Conservation (phyloP, 78 protist genomes). For the Guillardia theta region DNA sequence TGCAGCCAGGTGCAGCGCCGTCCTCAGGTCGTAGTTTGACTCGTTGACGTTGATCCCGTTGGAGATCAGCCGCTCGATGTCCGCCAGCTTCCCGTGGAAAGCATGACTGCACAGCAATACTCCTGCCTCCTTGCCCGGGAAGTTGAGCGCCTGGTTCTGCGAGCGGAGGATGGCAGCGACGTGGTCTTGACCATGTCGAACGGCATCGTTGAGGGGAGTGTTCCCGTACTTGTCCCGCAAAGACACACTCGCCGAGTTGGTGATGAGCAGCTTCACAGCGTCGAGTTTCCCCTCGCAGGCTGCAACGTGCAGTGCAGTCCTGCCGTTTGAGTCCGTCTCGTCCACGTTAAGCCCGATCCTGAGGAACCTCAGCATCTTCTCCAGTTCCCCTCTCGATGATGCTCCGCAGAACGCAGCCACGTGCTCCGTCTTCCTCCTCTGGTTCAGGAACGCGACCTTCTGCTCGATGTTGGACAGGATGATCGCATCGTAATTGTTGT, state of each 20-base stretch:
- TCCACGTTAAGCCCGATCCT: neutral
- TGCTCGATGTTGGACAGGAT: neutral
- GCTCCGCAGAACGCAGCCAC: neutral
- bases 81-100: neutral
- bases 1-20: neutral
- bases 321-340: slow-evolving; percentile 64
- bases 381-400: neutral
- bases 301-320: slow-evolving; percentile 76
- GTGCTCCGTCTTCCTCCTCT: neutral
- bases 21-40: neutral
- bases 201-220: slow-evolving; percentile 76
- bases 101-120: neutral
- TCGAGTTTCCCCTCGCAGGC: slow-evolving; percentile 68
- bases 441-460: neutral
- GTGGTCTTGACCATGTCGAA: neutral
- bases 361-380: neutral
- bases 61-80: neutral
- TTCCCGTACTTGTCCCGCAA: slow-evolving; percentile 56
- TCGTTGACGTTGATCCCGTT: neutral
- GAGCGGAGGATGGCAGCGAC: neutral
- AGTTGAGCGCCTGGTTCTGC: neutral
- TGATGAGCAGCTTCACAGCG: slow-evolving; percentile 42
- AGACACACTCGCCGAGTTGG: slow-evolving; percentile 41
- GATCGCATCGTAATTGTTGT: neutral
- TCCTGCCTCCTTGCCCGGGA: neutral